These are phyloP conservation scores for Lepidopterella palustris DNA, from an alignment of 495 filamentous ascomycete species.

Conservation along the genomic window DNA sequence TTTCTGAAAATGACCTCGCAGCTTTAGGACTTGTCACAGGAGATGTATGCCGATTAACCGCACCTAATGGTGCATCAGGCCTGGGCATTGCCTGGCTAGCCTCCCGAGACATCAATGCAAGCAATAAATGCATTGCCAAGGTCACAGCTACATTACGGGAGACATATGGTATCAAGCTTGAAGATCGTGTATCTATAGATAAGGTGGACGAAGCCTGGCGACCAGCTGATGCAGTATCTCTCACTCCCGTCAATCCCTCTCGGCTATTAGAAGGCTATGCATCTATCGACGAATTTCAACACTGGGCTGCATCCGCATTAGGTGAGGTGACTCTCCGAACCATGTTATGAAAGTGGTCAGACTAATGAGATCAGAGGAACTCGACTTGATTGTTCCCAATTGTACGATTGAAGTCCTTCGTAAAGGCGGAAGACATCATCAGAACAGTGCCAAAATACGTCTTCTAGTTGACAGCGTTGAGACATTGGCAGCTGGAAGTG, in stretches of 20 bases:
- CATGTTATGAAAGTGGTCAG: neutral
- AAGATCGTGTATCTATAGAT: conserved; percentile 16
- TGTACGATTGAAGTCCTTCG: conserved; percentile 18
- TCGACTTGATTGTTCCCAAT: conserved; percentile 21
- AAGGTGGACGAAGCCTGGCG: conserved; percentile 10
- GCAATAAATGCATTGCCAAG: conserved; percentile 31
- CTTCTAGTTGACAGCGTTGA: conserved; percentile 9
- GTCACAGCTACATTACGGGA: conserved; percentile 40
- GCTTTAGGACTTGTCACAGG: conserved; percentile 55
- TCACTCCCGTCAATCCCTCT: conserved; percentile 41
- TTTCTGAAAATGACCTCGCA: conserved; percentile 58
- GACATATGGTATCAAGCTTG: conserved; percentile 31
- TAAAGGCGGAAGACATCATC: conserved; percentile 10
- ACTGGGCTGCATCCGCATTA: conserved; percentile 14
- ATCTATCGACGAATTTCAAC: neutral
- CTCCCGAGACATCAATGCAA: conserved; percentile 8
- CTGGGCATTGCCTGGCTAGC: conserved; percentile 20
- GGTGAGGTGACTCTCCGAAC: conserved; percentile 14
- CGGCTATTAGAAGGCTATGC: conserved; percentile 11
- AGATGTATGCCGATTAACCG: conserved; percentile 46
- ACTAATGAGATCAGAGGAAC: conserved; percentile 2
- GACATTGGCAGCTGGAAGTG: conserved; percentile 18
- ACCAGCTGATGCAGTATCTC: conserved; percentile 5
- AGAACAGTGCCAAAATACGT: conserved; percentile 6
- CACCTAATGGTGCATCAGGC: conserved; percentile 2